Evolutionary conservation across 345 rosid genomes (phyloP).

Genomic region (Punica granatum): DNA sequence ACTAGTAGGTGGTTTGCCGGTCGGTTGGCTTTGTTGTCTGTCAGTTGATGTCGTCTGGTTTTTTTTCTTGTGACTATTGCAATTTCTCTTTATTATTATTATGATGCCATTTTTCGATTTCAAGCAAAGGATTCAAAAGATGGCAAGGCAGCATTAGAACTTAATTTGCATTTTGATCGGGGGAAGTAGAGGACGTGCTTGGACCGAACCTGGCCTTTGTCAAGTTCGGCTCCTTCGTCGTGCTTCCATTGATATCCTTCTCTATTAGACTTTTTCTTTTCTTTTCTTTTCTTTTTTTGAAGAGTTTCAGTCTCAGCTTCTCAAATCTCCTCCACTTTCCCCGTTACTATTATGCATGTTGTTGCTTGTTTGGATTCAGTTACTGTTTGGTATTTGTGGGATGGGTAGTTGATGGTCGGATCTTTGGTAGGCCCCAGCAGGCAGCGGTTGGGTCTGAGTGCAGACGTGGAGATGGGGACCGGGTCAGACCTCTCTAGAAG

Average conservation of each 20-base stretch:
- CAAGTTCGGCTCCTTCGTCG: neutral
- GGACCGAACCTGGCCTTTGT: neutral
- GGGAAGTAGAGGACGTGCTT: neutral
- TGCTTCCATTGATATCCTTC: neutral
- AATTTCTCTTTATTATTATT: neutral
- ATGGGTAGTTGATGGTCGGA: neutral
- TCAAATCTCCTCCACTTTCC: neutral
- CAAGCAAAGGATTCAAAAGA: neutral
- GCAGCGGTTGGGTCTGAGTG: no score
- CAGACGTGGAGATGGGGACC: no score
- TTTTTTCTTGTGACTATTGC: neutral
- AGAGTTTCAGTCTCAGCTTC: neutral
- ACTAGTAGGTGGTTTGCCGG: neutral
- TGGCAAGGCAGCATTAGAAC: neutral
- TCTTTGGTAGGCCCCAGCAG: neutral
- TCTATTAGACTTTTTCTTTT: neutral
- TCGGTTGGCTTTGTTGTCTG: constrained; percentile 11
- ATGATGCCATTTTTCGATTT: neutral
- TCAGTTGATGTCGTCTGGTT: constrained; percentile 17
- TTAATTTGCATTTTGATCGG: neutral
- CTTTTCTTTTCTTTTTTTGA: neutral
- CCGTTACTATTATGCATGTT: neutral
- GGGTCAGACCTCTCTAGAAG: no score
- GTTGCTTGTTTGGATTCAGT: neutral
- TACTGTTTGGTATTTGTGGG: neutral